phyloP scores from a whole-genome alignment of 768 basidiomycete species.

The Lactarius sanguifluus region DNA sequence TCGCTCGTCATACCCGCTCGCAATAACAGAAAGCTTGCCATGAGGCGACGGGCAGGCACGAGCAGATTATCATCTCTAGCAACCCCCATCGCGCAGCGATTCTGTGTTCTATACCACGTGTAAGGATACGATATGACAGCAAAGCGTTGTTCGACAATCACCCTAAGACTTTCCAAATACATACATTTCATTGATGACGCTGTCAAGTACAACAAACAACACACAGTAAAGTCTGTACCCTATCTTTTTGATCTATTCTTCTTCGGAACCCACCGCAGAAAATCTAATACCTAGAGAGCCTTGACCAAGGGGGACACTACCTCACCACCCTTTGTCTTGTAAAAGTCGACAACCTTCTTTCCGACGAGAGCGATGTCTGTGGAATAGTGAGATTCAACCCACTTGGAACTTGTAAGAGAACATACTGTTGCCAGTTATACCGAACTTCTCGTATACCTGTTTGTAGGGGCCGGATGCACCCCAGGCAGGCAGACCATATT shows the following conservation, averaged over 20 bases:
- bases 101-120: not conserved
- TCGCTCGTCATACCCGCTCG: too few species aligned
- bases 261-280: not conserved
- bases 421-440: conserved; percentile 73
- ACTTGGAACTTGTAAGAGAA: conserved; percentile 27
- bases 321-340: conserved; percentile 71
- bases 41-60: too few species aligned
- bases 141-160: not conserved
- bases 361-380: conserved; percentile 78
- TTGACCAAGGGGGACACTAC: conserved; percentile 75
- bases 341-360: conserved; percentile 86
- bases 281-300: conserved; percentile 49
- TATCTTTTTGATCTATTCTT: not conserved
- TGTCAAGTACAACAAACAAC: conserved; percentile 6
- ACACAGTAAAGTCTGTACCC: not conserved
- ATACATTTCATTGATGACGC: conserved; percentile 2
- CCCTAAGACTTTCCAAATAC: not conserved
- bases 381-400: conserved; percentile 2
- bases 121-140: not conserved
- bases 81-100: not conserved
- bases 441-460: conserved; percentile 90
- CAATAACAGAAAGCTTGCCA: too few species aligned
- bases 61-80: too few species aligned
- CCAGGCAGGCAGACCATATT: conserved; percentile 74
- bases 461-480: conserved; percentile 89